These are phyloP conservation scores for Allium cepa DNA, from an alignment of 106 monocot genomes.

Conservation along the genomic window DNA sequence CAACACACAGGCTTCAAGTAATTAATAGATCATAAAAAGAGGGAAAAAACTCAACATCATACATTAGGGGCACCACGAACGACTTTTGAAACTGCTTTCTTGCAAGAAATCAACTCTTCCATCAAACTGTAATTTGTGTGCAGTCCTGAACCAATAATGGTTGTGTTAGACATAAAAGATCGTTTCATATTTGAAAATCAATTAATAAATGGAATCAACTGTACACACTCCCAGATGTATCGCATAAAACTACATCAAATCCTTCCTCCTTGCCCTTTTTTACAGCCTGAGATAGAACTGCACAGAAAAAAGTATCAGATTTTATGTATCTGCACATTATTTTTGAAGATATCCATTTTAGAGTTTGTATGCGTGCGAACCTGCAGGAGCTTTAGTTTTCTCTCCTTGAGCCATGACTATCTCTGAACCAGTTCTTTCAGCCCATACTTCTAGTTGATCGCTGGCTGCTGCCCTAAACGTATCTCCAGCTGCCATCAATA, in stretches of 20 bases:
- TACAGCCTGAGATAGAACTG: slow-evolving; percentile 96
- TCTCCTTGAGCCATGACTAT: slow-evolving; percentile 72
- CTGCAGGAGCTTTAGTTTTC: slow-evolving; percentile 69
- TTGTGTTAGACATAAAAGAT: neutral
- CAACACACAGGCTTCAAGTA: too few species aligned
- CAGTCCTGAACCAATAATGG: slow-evolving; percentile 41
- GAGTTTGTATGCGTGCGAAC: slow-evolving; percentile 17
- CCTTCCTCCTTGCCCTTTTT: slow-evolving; percentile 78
- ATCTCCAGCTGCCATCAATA: slow-evolving; percentile 95
- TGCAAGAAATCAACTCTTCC: slow-evolving; percentile 94
- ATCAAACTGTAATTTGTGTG: slow-evolving; percentile 94
- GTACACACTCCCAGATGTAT: slow-evolving; percentile 94
- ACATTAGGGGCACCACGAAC: slow-evolving; percentile 90
- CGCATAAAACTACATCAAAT: slow-evolving; percentile 87
- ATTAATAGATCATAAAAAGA: too few species aligned
- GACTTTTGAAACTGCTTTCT: slow-evolving; percentile 80
- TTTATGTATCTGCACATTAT: slow-evolving; percentile 1
- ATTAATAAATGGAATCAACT: neutral
- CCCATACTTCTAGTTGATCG: slow-evolving; percentile 95
- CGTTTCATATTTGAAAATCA: too few species aligned
- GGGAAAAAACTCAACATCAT: slow-evolving; percentile 9
- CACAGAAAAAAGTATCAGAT: slow-evolving; percentile 22
- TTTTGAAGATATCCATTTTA: neutral
- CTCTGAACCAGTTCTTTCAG: slow-evolving; percentile 87
- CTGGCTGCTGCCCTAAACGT: slow-evolving; percentile 97